Base-by-base conservation (phyloP, 2,329 filamentous ascomycete species). In the Monilinia vaccinii-corymbosi region DNA sequence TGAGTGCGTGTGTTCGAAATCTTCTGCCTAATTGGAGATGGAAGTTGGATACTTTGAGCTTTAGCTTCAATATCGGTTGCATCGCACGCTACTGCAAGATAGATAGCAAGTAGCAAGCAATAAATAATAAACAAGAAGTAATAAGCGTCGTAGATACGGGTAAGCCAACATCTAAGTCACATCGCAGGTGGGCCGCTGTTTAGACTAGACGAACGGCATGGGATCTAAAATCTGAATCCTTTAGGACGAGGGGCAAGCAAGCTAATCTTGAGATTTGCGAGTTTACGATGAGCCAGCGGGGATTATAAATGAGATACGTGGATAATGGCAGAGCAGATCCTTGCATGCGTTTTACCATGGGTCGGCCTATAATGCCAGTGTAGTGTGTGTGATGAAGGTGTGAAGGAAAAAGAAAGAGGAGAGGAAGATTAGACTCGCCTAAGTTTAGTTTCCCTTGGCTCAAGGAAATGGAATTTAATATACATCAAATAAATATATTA, bases 221-320 rank as follows among this genome's bases (percentile, higher is more conserved):
- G 50, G 23, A 52, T 42, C 50, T 52, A 52, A 52, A 52, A 42
- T 42, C 25, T 11, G 36, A 31, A 42, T 31, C 9, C 36, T 32
- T 34, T 32, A 23, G 42, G 46, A 52, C 36, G 56, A 59, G 56
- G 56, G 47, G 56, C 36, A 32, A 45, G 48, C 40, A 32, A 45
- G 48, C 40, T 52, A 40, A 59, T 52, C 38, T 58, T 58, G 57
- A 53, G 57, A 56, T 53, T 55, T 60, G 58, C 58, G 58, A 56
- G 14, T 38, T 60, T 56, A 56, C 48, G 50, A 56, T 60, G 58
- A 44, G 45, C 40, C 31, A 32, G 23, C 40, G 55, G 36, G 58
- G 58, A 40, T 47, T 28, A 4, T 14, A 45, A 48, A 45, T 56
- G 42, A 34, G 58, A 60, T 55, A 42, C 42, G 57, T 36, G 32